Base-by-base conservation (phyloP, 2,329 filamentous ascomycete species). In the Neonectria punicea region DNA sequence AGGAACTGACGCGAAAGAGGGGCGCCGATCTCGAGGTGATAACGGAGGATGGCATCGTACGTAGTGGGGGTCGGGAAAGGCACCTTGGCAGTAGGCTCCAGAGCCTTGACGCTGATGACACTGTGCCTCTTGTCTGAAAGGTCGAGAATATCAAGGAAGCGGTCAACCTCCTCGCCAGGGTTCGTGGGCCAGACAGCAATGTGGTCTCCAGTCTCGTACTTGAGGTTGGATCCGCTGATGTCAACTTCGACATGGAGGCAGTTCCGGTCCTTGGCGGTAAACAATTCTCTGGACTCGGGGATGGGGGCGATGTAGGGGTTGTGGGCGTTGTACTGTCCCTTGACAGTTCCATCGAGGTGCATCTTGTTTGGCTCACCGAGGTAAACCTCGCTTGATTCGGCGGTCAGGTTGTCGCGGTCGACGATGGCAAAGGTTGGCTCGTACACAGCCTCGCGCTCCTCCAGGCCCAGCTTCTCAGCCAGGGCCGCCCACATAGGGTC, bases 181-280 rank as follows among this genome's bases (percentile, higher is more conserved):
- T 99, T 99, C 55, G 93, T 97, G 41, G 97, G 96, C 97, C 97
- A 99, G 74, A 99, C 83, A 46, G 96, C 96, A 76, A 99, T 92
- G 80, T 99, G 97, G 78, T 99, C 97, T 78, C 96, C 96, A 57
- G 96, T 99, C 74, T 97, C 93, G 84, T 99, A 99, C 49, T 87
- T 89, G 68, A 99, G 85, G 79, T 97, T 97, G 58, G 94, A 97
- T 73, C 89, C 93, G 75, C 90, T 92, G 73, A 99, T 89, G 77
- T 97, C 93, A 69, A 99, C 89, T 80, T 99, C 97, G 87, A 98
- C 90, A 81, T 99, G 97, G 71, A 99, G 85, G 78, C 96, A 99
- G 85, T 98, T 98, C 67, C 97, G 88, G 76, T 94, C 93, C 80
- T 94, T 93, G 80, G 92, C 91, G 55, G 86, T 90, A 84, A 99